Evolutionary conservation across 2,329 filamentous ascomycete genomes (phyloP).

Genomic region (Chaetothyriales sp.): DNA sequence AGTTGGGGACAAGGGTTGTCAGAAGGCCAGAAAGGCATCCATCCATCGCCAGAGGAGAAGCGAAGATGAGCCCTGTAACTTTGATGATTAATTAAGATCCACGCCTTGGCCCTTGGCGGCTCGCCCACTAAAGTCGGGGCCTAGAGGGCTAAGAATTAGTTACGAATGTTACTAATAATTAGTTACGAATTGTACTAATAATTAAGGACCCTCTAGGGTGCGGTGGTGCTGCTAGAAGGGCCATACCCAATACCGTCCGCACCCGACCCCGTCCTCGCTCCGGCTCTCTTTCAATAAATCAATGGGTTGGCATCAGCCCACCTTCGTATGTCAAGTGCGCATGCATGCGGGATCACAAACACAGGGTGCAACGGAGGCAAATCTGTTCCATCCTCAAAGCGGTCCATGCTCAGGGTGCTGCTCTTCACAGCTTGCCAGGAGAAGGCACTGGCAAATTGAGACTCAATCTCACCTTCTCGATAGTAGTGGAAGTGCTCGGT

Average conservation of each 20-base stretch:
- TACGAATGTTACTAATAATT: too few relatives aligned
- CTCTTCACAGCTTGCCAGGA: slow-evolving; percentile 25
- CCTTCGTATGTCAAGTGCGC: slow-evolving; percentile 47
- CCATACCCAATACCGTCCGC: too few relatives aligned
- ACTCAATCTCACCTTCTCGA: slow-evolving; percentile 14
- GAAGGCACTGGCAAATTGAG: slow-evolving; percentile 24
- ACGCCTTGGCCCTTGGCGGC: too few relatives aligned
- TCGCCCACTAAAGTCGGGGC: too few relatives aligned
- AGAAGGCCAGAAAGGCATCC: neutral
- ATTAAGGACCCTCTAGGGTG: too few relatives aligned
- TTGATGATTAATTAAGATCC: too few relatives aligned
- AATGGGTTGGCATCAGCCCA: slow-evolving; percentile 63
- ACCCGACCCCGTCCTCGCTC: neutral
- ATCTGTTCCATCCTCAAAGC: slow-evolving; percentile 32
- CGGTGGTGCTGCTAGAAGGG: too few relatives aligned
- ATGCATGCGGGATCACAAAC: slow-evolving; percentile 63
- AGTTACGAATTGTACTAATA: too few relatives aligned
- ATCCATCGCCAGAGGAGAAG: too few relatives aligned
- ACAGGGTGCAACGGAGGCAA: slow-evolving; percentile 57
- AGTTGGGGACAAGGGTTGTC: neutral
- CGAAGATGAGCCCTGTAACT: too few relatives aligned
- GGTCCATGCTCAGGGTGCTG: slow-evolving; percentile 27
- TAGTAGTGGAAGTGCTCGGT: slow-evolving; percentile 52
- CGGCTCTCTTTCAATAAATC: slow-evolving; percentile 43
- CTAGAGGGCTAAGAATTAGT: too few relatives aligned